Conservation (phyloP, 2,329 filamentous ascomycete genomes). For the Paracamarosporium sp. region DNA sequence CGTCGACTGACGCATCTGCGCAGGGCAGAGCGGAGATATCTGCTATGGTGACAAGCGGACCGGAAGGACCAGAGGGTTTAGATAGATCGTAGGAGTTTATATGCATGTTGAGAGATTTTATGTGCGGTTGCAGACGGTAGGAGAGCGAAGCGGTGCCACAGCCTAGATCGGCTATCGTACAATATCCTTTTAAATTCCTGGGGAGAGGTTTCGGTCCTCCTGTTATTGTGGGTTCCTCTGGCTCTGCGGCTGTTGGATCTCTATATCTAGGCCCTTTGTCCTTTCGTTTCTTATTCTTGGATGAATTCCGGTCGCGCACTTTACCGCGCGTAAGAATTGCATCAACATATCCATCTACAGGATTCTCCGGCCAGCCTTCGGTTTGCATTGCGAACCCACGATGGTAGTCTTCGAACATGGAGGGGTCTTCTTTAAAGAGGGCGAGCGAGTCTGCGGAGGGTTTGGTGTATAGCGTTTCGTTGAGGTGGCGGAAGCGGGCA, state of each 20-base stretch:
- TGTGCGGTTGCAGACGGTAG: slow-evolving; percentile 67
- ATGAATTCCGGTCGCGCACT: slow-evolving; percentile 47
- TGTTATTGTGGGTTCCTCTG: slow-evolving; percentile 14
- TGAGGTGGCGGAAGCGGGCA: slow-evolving; percentile 95
- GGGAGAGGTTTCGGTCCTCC: slow-evolving; percentile 64
- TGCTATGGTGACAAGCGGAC: slow-evolving; percentile 79
- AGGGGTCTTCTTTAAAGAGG: slow-evolving; percentile 83
- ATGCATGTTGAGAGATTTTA: slow-evolving; percentile 72
- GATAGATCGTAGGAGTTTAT: slow-evolving; percentile 89
- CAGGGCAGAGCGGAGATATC: slow-evolving; percentile 88
- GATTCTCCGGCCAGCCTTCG: slow-evolving; percentile 94
- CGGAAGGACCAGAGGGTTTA: slow-evolving; percentile 73
- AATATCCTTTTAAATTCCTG: slow-evolving; percentile 69
- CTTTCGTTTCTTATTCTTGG: slow-evolving; percentile 51
- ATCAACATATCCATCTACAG: slow-evolving; percentile 83
- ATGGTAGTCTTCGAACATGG: slow-evolving; percentile 97
- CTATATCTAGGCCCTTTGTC: slow-evolving; percentile 28
- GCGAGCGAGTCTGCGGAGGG: slow-evolving; percentile 83
- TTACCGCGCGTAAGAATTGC: slow-evolving; percentile 73
- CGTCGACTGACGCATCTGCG: slow-evolving; percentile 75
- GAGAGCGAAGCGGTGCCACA: slow-evolving; percentile 91
- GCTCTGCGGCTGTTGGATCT: slow-evolving; percentile 20
- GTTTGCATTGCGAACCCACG: slow-evolving; percentile 96
- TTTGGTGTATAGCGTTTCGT: slow-evolving; percentile 94
- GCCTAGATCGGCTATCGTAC: slow-evolving; percentile 87